These are phyloP conservation scores for Mallotus nudiflorus DNA, from an alignment of 345 rosid species.

Conservation along the genomic window DNA sequence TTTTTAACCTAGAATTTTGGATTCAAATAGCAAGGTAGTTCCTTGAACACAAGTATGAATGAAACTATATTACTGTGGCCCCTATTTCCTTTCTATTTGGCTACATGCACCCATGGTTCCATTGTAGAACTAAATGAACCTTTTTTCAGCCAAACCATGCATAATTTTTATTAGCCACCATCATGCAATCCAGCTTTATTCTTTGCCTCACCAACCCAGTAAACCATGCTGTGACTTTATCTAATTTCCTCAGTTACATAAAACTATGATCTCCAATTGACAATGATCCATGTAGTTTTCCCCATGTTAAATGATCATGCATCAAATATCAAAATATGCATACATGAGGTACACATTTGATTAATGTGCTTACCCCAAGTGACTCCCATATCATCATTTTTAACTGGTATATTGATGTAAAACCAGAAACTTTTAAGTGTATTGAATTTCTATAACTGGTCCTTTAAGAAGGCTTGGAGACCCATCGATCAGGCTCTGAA, in stretches of 20 bases:
- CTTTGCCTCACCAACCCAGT: not conserved
- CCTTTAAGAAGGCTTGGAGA: constrained; percentile 83
- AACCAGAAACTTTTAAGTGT: constrained; percentile 83
- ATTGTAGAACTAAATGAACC: not conserved
- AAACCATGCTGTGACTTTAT: not conserved
- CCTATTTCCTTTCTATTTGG: not conserved
- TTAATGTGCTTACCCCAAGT: constrained; percentile 72
- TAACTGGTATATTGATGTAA: constrained; percentile 81
- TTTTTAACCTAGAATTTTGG: not conserved
- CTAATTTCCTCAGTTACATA: not conserved
- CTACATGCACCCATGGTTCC: not conserved
- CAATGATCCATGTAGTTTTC: not conserved
- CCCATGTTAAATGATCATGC: not conserved
- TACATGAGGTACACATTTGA: not conserved
- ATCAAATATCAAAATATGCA: constrained; percentile 8
- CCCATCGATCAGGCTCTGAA: constrained; percentile 73
- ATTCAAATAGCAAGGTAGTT: not conserved
- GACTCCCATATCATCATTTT: constrained; percentile 99
- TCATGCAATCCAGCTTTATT: not conserved
- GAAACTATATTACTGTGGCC: not conserved
- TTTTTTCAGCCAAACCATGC: not conserved
- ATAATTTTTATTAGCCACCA: not conserved
- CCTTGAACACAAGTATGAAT: not conserved
- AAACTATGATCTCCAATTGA: not conserved
- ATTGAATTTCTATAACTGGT: constrained; percentile 67